phyloP scores from a whole-genome alignment of 306 rosid species.

The Acmispon strigosus region DNA sequence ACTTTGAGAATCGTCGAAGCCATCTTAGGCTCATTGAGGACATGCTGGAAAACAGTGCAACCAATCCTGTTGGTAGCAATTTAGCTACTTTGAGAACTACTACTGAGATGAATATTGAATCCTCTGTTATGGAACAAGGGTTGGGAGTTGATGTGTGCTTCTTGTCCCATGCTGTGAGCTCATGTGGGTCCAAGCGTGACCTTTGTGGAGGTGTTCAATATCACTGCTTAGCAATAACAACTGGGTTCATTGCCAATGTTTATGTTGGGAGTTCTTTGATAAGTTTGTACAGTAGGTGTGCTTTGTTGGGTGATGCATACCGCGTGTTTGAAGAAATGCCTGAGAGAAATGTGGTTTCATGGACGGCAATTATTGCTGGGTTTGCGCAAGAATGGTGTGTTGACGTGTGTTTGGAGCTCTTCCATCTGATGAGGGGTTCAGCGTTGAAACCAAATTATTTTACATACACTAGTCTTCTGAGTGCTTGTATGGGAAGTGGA shows the following conservation, averaged over 20 bases:
- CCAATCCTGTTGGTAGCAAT: not conserved
- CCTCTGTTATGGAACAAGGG: constrained; percentile 28
- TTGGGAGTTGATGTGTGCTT: constrained; percentile 32
- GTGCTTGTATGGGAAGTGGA: constrained; percentile 80
- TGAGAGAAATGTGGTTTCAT: constrained; percentile 65
- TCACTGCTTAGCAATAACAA: constrained; percentile 56
- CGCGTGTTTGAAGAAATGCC: constrained; percentile 66
- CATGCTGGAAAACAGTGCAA: constrained; percentile 27
- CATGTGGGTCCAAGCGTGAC: constrained; percentile 45
- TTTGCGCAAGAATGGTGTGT: constrained; percentile 69
- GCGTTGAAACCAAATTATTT: constrained; percentile 52
- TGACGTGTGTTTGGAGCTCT: constrained; percentile 56
- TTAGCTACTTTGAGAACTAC: not conserved
- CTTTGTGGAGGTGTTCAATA: constrained; percentile 52
- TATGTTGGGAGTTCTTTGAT: constrained; percentile 79
- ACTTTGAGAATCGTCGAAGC: constrained; percentile 26
- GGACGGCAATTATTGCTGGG: constrained; percentile 71
- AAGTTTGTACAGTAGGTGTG: constrained; percentile 53
- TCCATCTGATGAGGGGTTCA: constrained; percentile 42
- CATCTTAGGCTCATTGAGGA: constrained; percentile 66
- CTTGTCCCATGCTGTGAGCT: constrained; percentile 52
- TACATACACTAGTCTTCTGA: constrained; percentile 58
- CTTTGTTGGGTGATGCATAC: constrained; percentile 39
- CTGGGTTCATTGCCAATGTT: constrained; percentile 59
- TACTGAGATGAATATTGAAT: constrained; percentile 13